Evolutionary conservation across 495 filamentous ascomycete genomes (phyloP).

Genomic region (Rhizodiscina lignyota): DNA sequence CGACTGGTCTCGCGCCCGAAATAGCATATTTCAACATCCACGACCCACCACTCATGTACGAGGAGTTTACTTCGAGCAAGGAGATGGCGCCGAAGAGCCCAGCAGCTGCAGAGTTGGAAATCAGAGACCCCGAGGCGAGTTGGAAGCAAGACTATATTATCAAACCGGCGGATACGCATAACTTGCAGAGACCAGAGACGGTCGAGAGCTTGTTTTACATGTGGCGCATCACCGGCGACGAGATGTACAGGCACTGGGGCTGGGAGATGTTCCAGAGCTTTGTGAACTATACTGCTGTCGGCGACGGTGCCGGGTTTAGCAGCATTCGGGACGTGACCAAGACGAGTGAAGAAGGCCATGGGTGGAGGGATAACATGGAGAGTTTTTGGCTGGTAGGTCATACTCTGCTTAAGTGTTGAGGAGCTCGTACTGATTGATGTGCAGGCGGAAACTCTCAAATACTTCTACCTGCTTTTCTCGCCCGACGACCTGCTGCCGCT

Average conservation of each 20-base stretch:
- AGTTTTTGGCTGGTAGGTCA: constrained; percentile 49
- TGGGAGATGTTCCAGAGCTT: constrained; percentile 98
- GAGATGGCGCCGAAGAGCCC: no score
- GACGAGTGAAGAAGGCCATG: constrained; percentile 1
- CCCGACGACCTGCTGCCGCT: constrained; percentile 68
- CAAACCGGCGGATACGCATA: constrained; percentile 62
- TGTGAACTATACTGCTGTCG: constrained; percentile 60
- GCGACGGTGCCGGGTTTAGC: constrained; percentile 57
- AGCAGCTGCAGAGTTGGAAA: no score
- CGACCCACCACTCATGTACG: constrained; percentile 40
- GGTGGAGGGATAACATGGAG: constrained; percentile 28
- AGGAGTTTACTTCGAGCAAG: constrained; percentile 13
- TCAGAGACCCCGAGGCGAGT: constrained; percentile 29
- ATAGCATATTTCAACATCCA: constrained; percentile 76
- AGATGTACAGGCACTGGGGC: constrained; percentile 85
- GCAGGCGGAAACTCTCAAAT: constrained; percentile 95
- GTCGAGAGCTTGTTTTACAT: constrained; percentile 93
- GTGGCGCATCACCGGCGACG: constrained; percentile 93
- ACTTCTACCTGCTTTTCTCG: constrained; percentile 90
- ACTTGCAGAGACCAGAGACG: constrained; percentile 91
- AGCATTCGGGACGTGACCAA: constrained; percentile 55
- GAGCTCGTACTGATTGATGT: background rate
- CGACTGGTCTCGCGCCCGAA: constrained; percentile 79
- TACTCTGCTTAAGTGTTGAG: constrained; percentile 1
- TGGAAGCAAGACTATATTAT: constrained; percentile 68